A percentile compares a stretch with the other conserved stretches of the same genome.
Evolutionary conservation across 257 asterid genomes (phyloP).

Genomic region (Lycium barbarum): DNA sequence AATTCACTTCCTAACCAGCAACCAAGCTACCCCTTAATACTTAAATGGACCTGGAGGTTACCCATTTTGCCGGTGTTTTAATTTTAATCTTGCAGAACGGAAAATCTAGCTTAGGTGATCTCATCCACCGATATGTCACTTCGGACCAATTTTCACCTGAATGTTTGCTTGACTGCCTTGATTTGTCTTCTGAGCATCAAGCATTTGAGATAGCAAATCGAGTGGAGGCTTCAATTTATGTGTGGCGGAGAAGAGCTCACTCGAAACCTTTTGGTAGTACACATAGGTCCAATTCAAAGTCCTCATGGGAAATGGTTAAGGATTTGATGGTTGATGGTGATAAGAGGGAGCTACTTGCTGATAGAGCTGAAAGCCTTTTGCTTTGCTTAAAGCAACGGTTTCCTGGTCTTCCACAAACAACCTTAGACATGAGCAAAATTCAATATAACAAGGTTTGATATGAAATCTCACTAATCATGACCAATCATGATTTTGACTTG

Average conservation of each 20-base stretch:
- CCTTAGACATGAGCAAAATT: slow-evolving; percentile 78
- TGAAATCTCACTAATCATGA: not conserved
- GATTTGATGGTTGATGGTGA: slow-evolving; percentile 71
- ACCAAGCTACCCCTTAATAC: not conserved
- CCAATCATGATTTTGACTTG: not conserved
- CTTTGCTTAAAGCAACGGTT: slow-evolving; percentile 66
- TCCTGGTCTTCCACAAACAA: slow-evolving; percentile 87
- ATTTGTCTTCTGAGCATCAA: slow-evolving; percentile 77
- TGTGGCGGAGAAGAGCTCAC: slow-evolving; percentile 59
- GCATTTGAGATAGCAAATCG: slow-evolving; percentile 77
- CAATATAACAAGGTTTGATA: slow-evolving; percentile 73
- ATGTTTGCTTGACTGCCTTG: slow-evolving; percentile 76
- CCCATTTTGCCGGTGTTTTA: not conserved
- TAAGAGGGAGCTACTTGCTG: slow-evolving; percentile 62
- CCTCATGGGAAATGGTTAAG: slow-evolving; percentile 84
- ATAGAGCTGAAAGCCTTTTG: slow-evolving; percentile 75
- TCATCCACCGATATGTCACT: slow-evolving; percentile 60
- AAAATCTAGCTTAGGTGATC: slow-evolving; percentile 70
- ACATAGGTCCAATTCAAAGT: slow-evolving; percentile 59
- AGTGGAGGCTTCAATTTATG: slow-evolving; percentile 66
- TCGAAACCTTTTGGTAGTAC: slow-evolving; percentile 50
- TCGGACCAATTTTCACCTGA: slow-evolving; percentile 76
- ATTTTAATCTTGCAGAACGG: slow-evolving; percentile 58
- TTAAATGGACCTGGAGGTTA: not conserved
- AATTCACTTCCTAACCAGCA: no score